Evolutionary conservation across 2,329 filamentous ascomycete genomes (phyloP), one percentile per base, ranked within the genome.

Genomic region (Colletotrichum endophyticum): DNA sequence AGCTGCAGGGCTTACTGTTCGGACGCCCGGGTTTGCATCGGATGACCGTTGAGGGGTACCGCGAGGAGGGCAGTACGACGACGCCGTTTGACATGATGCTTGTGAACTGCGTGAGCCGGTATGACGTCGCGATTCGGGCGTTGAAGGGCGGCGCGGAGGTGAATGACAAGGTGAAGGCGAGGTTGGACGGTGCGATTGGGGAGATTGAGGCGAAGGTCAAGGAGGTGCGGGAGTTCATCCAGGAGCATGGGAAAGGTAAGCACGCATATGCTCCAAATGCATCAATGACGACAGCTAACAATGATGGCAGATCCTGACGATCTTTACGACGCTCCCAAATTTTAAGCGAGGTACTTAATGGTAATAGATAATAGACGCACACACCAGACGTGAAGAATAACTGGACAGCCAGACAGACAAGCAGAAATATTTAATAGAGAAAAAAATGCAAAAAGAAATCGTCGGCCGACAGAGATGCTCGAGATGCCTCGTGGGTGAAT

Each of bases 61-160:
- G 88, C 30, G 92, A 94, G 80, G 92, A 94, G 82, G 92, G 92
- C 0, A 91, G 87, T 69, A 94, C 92, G 1, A 94, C 92, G 0
- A 94, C 92, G 3, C 92, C 92, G 3, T 94, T 94, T 79, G 91
- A 94, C 79, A 94, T 94, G 92, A 92, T 94, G 91, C 85, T 94
- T 2, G 82, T 89, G 6, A 94, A 94, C 79, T 79, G 85, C 25
- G 90, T 92, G 3, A 92, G 88, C 22, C 85, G 92, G 57, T 94
- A 89, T 78, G 88, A 94, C 80, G 87, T 94, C 25, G 91, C 90
- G 0, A 85, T 88, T 77, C 83, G 87, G 13, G 92, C 92, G 4
- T 79, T 94, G 66, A 84, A 82, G 59, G 88, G 87, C 2, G 91
- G 84, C 0, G 85, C 88, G 1, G 84, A 83, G 79, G 78, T 81